These are phyloP conservation scores for Phytophthora podocarpi DNA, from an alignment of 352 stramenopile genomes.

Conservation along the genomic window DNA sequence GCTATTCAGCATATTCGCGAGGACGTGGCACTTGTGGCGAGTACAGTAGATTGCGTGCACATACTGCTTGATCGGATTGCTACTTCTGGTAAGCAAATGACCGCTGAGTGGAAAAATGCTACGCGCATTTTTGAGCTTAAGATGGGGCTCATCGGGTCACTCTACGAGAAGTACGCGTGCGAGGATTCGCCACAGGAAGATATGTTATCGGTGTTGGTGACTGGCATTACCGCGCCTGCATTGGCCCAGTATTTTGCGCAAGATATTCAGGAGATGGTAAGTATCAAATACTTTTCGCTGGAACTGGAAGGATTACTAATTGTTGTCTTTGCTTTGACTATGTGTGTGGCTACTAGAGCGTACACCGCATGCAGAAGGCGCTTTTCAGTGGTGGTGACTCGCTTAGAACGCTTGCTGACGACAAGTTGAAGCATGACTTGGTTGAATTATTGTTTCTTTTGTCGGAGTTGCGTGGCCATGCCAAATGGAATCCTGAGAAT, in stretches of 20 bases:
- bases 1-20: conserved; percentile 32
- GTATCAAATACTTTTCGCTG: conserved; percentile 1
- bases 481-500: conserved; percentile 44
- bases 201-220: conserved; percentile 69
- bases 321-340: neutral
- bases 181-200: conserved; percentile 69
- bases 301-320: neutral
- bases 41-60: conserved; percentile 31
- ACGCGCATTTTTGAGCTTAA: conserved; percentile 80
- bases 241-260: conserved; percentile 82
- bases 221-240: conserved; percentile 62
- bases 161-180: conserved; percentile 82
- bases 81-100: conserved; percentile 43
- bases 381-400: conserved; percentile 49
- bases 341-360: conserved; percentile 38
- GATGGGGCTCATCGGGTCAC: conserved; percentile 68
- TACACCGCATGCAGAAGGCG: conserved; percentile 64
- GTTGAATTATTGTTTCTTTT: conserved; percentile 50
- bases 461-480: conserved; percentile 58
- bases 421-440: conserved; percentile 45
- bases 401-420: conserved; percentile 35
- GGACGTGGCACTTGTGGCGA: conserved; percentile 41
- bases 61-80: conserved; percentile 38
- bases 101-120: conserved; percentile 78
- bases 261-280: conserved; percentile 83